Conservation (phyloP, 1,284 basidiomycete species). For the Porodaedalea pini region DNA sequence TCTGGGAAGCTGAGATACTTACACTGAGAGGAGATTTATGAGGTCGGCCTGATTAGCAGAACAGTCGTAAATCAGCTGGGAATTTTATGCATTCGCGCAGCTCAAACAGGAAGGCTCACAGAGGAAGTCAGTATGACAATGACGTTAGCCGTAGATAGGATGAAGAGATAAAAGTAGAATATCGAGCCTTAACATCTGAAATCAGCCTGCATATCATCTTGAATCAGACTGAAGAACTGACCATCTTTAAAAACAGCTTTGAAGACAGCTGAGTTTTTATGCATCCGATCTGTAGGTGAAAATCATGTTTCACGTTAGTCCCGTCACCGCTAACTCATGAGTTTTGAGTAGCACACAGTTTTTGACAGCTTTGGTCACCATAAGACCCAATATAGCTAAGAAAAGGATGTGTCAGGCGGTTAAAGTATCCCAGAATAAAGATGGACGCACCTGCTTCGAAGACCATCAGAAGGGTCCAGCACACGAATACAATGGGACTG, state of each 20-base stretch:
- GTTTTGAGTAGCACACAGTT: neutral
- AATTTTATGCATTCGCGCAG: no score
- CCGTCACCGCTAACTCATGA: neutral
- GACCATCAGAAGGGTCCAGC: constrained; percentile 9
- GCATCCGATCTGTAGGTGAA: neutral
- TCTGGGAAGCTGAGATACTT: neutral
- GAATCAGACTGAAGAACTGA: neutral
- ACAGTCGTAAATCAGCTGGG: no score
- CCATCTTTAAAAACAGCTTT: constrained; percentile 9
- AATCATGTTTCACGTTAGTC: neutral
- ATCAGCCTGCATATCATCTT: no score
- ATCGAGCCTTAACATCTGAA: neutral
- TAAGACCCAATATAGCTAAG: neutral
- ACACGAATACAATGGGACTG: constrained; percentile 5
- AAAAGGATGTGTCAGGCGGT: neutral
- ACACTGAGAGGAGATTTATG: neutral
- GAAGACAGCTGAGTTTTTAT: neutral
- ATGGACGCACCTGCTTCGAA: constrained; percentile 7
- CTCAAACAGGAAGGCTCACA: neutral
- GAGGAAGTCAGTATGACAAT: constrained; percentile 2
- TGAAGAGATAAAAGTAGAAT: neutral
- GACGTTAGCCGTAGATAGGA: constrained; percentile 9
- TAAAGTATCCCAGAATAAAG: neutral
- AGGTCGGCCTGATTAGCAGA: constrained; percentile 4
- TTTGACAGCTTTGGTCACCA: constrained; percentile 3